Base-by-base conservation (phyloP, 2,329 filamentous ascomycete species). In the Diaporthe aspalathi region DNA sequence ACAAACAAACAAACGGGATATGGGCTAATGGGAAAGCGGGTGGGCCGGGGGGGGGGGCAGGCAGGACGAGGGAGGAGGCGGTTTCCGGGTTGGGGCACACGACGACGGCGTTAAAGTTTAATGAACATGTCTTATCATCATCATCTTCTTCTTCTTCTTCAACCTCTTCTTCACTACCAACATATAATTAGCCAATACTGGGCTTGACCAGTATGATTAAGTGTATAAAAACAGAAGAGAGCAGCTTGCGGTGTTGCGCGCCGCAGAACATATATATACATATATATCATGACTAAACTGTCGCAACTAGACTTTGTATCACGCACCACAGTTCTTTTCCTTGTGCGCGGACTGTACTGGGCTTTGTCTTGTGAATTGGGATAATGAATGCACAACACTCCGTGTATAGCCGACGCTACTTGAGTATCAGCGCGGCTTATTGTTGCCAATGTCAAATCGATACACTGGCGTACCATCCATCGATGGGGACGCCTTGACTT, bases 251-350 rank as follows among this genome's bases (percentile, higher is more conserved):
- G 40, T 50, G 7, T 14, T 11, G 20, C 5, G 29, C 2, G 60
- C 29, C 22, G 29, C 60, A 27, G 12, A 65, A 50, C 38, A 65
- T 65, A 65, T n/a, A n/a, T n/a, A n/a, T n/a, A n/a, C n/a, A n/a
- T n/a, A n/a, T n/a, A n/a, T n/a, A n/a, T 3, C 9, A 17, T 50
- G 29, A 38, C 29, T 20, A 38, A 45, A 57, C n/a, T 17, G 32
- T 16, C 32, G 24, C 14, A 24, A 2, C 12, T 40, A 24, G 11
- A 54, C 16, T 14, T 7, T 27, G 47, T 50, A 17, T 3, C 9
- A 14, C 27, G 12, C n/a, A n/a, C n/a, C n/a, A n/a, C n/a, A n/a
- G n/a, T 35, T 35, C 9, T 35, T 35, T 35, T 35, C 32, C 9
- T n/a, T n/a, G n/a, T n/a, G n/a, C n/a, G n/a, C n/a, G n/a, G n/a